Percentiles rank a stretch among this genome's conserved stretches.
phyloP scores from a whole-genome alignment of 176 grass and related monocot genomes.

The Leersia perrieri region DNA sequence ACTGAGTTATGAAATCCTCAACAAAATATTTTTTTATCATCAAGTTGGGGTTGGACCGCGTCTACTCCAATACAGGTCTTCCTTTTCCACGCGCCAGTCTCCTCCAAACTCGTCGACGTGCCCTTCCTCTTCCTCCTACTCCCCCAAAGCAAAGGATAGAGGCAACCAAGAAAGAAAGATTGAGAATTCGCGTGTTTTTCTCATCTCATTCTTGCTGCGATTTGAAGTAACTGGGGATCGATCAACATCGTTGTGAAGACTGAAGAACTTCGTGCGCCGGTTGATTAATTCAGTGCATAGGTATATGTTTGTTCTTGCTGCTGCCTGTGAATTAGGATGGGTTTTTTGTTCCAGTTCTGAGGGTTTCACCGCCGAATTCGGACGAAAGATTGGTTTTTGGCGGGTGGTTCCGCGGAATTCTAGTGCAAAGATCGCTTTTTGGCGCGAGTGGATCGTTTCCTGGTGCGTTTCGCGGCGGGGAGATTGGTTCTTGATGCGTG shows the following conservation, averaged over 20 bases:
- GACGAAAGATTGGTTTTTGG: background rate
- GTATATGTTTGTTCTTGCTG: conserved; percentile 18
- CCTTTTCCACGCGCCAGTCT: conserved; percentile 51
- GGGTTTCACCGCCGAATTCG: background rate
- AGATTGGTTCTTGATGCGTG: conserved; percentile 7
- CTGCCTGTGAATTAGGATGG: background rate
- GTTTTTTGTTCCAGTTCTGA: background rate
- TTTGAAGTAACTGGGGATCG: background rate
- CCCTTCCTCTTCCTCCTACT: background rate
- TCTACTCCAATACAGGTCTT: conserved; percentile 18
- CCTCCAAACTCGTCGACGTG: background rate
- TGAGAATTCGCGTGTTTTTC: background rate
- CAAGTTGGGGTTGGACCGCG: conserved; percentile 31
- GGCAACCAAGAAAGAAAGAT: background rate
- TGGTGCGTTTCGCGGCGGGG: background rate
- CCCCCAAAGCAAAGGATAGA: background rate
- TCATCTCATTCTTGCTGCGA: background rate
- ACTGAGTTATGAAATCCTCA: background rate
- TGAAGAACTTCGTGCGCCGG: background rate
- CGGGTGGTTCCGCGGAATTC: background rate
- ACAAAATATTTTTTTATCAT: background rate
- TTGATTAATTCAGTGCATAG: conserved; percentile 7
- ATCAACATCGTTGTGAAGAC: background rate
- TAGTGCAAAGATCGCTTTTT: background rate
- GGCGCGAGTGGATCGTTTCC: background rate